A percentile compares a stretch with the other conserved stretches of the same genome.
Conservation (phyloP, 2,329 filamentous ascomycete genomes). For the Ophiostoma perfectum region DNA sequence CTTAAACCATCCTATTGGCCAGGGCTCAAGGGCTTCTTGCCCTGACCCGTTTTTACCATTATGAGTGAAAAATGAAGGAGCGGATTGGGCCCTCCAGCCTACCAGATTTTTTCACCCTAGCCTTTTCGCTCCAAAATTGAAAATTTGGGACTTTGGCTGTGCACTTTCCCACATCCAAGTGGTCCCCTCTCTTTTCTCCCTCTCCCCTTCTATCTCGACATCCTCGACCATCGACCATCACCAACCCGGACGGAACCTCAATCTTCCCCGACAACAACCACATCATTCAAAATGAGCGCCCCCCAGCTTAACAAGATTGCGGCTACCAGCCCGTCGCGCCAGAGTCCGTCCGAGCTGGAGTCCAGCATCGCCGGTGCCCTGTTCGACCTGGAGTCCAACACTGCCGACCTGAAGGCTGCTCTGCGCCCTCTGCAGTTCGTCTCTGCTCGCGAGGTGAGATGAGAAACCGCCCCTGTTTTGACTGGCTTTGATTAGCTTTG, state of each 20-base stretch:
- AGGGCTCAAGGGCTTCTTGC: not conserved
- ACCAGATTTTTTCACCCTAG: constrained; percentile 20
- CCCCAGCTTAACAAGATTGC: constrained; percentile 95
- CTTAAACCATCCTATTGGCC: not conserved
- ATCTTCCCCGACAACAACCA: constrained; percentile 17
- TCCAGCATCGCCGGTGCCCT: constrained; percentile 93
- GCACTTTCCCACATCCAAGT: not conserved
- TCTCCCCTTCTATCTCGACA: constrained; percentile 6
- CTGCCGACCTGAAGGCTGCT: constrained; percentile 91
- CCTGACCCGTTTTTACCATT: constrained; percentile 1
- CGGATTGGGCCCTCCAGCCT: not conserved
- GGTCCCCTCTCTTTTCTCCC: constrained; percentile 9
- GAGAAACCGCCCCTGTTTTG: constrained; percentile 20
- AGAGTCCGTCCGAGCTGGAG: constrained; percentile 97
- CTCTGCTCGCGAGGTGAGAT: constrained; percentile 97
- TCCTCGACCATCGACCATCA: constrained; percentile 8
- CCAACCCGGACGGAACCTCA: not conserved
- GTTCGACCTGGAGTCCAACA: constrained; percentile 99
- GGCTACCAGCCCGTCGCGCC: constrained; percentile 90
- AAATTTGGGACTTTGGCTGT: constrained; percentile 6
- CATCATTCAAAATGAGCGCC: constrained; percentile 45
- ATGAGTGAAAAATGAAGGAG: constrained; percentile 9
- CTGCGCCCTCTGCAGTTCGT: constrained; percentile 98
- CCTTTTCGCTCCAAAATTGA: constrained; percentile 16
- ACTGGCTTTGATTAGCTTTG: constrained; percentile 5